Evolutionary conservation across 106 monocot genomes (phyloP).

Genomic region (Chionographis japonica): DNA sequence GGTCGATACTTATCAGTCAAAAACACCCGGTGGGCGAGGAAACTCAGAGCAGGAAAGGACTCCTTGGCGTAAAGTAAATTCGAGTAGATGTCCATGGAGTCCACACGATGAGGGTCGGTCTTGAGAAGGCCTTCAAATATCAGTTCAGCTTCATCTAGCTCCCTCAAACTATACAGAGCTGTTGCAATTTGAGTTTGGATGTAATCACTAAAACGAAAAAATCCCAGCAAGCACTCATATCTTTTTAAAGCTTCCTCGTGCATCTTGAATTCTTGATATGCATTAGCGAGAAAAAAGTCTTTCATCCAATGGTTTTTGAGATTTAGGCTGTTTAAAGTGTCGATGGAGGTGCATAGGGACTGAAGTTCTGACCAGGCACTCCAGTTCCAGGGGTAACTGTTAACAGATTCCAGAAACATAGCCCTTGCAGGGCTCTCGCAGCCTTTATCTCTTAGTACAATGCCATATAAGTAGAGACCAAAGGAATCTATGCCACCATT

Average conservation of each 20-base stretch:
- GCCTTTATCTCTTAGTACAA: slow-evolving; percentile 88
- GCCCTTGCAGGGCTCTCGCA: slow-evolving; percentile 55
- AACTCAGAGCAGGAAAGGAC: slow-evolving; percentile 62
- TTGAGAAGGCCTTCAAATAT: slow-evolving; percentile 96
- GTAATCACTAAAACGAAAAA: slow-evolving; percentile 74
- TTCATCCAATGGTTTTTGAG: slow-evolving; percentile 98
- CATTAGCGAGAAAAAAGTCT: slow-evolving; percentile 84
- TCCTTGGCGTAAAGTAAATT: slow-evolving; percentile 98
- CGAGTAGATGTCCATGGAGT: slow-evolving; percentile 94
- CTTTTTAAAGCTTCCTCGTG: slow-evolving; percentile 70
- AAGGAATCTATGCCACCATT: slow-evolving; percentile 65
- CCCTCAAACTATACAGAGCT: slow-evolving; percentile 72
- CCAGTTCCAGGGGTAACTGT: slow-evolving; percentile 98
- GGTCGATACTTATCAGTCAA: slow-evolving; percentile 92
- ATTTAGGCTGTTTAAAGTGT: slow-evolving; percentile 56
- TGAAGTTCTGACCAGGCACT: slow-evolving; percentile 89
- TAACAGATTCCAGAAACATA: slow-evolving; percentile 79
- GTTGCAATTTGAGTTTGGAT: slow-evolving; percentile 90
- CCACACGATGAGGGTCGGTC: slow-evolving; percentile 83
- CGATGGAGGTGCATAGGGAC: slow-evolving; percentile 64
- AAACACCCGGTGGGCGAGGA: slow-evolving; percentile 93
- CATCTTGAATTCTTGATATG: slow-evolving; percentile 85
- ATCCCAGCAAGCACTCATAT: slow-evolving; percentile 48
- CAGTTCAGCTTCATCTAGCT: slow-evolving; percentile 89
- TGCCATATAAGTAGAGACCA: slow-evolving; percentile 81